phyloP scores from a whole-genome alignment of 2,329 filamentous ascomycete species.

The Periconia sp. region DNA sequence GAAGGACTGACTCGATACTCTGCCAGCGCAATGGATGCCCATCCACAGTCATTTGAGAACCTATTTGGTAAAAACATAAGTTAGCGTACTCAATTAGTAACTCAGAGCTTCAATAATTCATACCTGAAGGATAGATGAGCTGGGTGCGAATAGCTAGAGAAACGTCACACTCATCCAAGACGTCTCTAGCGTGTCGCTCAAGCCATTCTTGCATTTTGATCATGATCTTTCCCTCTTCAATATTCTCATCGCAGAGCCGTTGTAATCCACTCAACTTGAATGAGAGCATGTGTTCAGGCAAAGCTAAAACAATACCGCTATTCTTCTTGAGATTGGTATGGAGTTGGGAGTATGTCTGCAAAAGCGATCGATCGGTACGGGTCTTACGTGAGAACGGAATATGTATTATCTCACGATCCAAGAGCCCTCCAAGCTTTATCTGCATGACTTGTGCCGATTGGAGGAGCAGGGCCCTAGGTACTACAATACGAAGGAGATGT shows the following conservation, averaged over 20 bases:
- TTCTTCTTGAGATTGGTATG: conserved; percentile 50
- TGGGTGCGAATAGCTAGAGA: conserved; percentile 51
- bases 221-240: conserved; percentile 55
- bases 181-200: conserved; percentile 59
- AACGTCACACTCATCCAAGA: conserved; percentile 67
- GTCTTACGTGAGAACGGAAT: conserved; percentile 65
- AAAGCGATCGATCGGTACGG: conserved; percentile 34
- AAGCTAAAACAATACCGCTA: conserved; percentile 63
- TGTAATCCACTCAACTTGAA: conserved; percentile 69
- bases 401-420: conserved; percentile 61
- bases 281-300: conserved; percentile 70
- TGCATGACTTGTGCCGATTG: conserved; percentile 66
- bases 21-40: conserved; percentile 50
- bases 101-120: no score
- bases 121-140: conserved; percentile 54
- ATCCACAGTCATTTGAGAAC: conserved; percentile 48
- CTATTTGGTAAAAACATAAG: no score
- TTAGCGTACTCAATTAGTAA: no score
- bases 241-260: conserved; percentile 56
- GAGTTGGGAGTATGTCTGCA: conserved; percentile 44
- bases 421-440: conserved; percentile 60
- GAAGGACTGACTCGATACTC: conserved; percentile 43
- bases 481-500: conserved; percentile 60
- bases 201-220: conserved; percentile 60
- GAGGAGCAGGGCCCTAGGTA: conserved; percentile 62